Conservation (phyloP, 2,329 filamentous ascomycete species). For the Arthrocladium fulminans region DNA sequence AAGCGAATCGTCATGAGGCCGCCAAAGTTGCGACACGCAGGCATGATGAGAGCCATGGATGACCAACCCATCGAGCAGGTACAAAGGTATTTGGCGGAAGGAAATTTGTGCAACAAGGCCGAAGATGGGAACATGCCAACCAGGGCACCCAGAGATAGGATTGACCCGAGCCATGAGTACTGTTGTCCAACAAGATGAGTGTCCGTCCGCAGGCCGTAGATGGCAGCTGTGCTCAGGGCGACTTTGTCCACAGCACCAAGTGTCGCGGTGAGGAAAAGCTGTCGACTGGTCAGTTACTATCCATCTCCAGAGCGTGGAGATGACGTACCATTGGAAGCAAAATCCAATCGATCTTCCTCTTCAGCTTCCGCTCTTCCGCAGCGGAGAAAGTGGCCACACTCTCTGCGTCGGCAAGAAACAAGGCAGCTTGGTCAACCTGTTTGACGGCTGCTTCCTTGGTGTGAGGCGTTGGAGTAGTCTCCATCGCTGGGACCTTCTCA, state of each 20-base stretch:
- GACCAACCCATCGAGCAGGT: conserved; percentile 52
- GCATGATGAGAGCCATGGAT: conserved; percentile 35
- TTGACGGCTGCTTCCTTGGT: too few species aligned
- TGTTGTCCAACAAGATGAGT: conserved; percentile 41
- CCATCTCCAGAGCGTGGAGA: too few species aligned
- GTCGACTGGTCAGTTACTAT: not conserved
- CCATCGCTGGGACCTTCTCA: too few species aligned
- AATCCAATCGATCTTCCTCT: too few species aligned
- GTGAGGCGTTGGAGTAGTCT: too few species aligned
- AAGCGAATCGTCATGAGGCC: conserved; percentile 42
- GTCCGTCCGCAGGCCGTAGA: conserved; percentile 48
- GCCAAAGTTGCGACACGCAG: conserved; percentile 42
- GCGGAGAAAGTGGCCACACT: too few species aligned
- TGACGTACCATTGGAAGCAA: too few species aligned
- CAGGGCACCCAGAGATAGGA: conserved; percentile 47
- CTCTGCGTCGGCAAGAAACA: too few species aligned
- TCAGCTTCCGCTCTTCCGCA: not conserved
- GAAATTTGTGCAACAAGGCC: conserved; percentile 39
- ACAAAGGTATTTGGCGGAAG: conserved; percentile 47
- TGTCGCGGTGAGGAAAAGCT: too few species aligned
- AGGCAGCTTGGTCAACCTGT: too few species aligned
- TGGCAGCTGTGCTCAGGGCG: conserved; percentile 47
- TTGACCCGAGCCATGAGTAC: conserved; percentile 43
- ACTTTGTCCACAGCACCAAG: conserved; percentile 44
- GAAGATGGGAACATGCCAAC: conserved; percentile 34